These are phyloP conservation scores for Chaetomiaceae sp. DNA, from an alignment of 2,329 filamentous ascomycete species.

Conservation along the genomic window DNA sequence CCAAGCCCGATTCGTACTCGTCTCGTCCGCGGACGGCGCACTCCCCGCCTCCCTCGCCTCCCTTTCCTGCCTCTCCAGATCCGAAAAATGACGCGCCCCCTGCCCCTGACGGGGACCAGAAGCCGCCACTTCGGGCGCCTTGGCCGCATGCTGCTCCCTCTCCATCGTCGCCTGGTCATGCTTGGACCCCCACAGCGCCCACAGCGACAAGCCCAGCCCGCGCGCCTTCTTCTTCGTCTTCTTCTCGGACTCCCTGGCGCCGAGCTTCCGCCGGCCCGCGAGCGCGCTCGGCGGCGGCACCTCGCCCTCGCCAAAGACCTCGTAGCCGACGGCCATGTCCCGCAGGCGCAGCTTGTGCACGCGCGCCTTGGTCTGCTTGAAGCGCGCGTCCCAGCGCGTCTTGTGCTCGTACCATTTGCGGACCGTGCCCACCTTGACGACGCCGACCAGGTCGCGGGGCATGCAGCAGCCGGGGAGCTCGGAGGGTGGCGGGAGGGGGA, in stretches of 20 bases:
- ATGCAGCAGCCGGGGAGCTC: constrained; percentile 65
- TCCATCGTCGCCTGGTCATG: constrained; percentile 74
- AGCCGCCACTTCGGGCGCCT: constrained; percentile 33
- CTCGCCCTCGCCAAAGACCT: constrained; percentile 67
- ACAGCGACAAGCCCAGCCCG: constrained; percentile 73
- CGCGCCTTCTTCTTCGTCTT: constrained; percentile 39
- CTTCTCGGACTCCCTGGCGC: constrained; percentile 35
- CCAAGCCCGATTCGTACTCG: background rate
- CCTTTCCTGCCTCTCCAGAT: constrained; percentile 40
- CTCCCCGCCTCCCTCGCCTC: constrained; percentile 51
- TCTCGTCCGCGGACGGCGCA: constrained; percentile 26
- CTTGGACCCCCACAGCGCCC: constrained; percentile 83
- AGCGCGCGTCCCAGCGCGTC: constrained; percentile 67
- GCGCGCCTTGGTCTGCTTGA: constrained; percentile 61
- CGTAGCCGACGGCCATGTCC: constrained; percentile 68
- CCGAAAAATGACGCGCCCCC: constrained; percentile 40
- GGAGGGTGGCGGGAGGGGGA: constrained; percentile 58
- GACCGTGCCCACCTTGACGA: constrained; percentile 75
- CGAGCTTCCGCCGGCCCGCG: constrained; percentile 60
- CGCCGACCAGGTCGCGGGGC: constrained; percentile 62
- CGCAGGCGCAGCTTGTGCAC: constrained; percentile 70
- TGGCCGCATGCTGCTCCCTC: constrained; percentile 50
- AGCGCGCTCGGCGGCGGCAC: constrained; percentile 78
- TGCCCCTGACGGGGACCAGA: constrained; percentile 36
- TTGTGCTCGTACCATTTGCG: constrained; percentile 79